phyloP scores from a whole-genome alignment of 495 filamentous ascomycete genomes.

The Neurospora sp. region DNA sequence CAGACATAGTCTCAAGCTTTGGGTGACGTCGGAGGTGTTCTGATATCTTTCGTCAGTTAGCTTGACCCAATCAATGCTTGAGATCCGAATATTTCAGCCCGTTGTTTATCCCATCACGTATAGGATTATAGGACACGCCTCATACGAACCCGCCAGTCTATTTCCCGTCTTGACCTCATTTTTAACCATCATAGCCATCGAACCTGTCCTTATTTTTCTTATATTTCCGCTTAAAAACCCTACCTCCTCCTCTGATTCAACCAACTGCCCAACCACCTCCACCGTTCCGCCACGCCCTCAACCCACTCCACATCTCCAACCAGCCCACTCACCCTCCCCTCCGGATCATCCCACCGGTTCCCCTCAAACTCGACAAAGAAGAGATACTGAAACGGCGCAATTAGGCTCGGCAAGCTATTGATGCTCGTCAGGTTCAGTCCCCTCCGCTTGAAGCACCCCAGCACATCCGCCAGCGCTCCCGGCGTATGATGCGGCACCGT shows the following conservation, averaged over 20 bases:
- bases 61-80: background rate
- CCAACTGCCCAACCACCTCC: constrained; percentile 49
- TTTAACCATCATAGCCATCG: background rate
- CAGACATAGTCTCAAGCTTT: background rate
- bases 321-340: constrained; percentile 41
- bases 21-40: background rate
- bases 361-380: constrained; percentile 90
- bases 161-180: background rate
- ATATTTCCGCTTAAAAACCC: background rate
- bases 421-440: constrained; percentile 84
- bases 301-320: constrained; percentile 32
- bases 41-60: background rate
- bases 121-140: background rate
- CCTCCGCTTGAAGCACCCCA: constrained; percentile 64
- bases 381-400: constrained; percentile 76
- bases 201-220: background rate
- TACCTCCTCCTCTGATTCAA: constrained; percentile 24
- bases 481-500: constrained; percentile 66
- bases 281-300: constrained; percentile 31
- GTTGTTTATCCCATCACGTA: background rate
- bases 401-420: constrained; percentile 70
- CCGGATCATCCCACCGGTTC: constrained; percentile 34
- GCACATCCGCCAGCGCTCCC: constrained; percentile 70
- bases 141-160: background rate
- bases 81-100: background rate